Conservation (phyloP, 257 asterid genomes). For the Solanum virginianum region DNA sequence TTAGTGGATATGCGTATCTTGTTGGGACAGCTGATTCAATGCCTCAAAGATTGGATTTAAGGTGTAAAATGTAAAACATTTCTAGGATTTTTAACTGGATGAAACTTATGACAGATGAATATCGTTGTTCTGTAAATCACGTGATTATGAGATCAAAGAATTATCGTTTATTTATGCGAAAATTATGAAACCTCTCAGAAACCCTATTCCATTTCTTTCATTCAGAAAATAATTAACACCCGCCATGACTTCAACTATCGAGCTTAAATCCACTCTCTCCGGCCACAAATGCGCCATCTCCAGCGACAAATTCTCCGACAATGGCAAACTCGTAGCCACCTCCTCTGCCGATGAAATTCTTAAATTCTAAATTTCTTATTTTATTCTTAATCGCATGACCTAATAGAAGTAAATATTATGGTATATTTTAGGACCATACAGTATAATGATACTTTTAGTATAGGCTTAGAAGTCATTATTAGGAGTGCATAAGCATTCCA, state of each 20-base stretch:
- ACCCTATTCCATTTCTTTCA: conserved; percentile 7
- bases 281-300: conserved; percentile 74
- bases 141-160: background rate
- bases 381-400: no score
- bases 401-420: no score
- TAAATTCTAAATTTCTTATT: no score
- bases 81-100: background rate
- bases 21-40: background rate
- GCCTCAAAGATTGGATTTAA: background rate
- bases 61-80: background rate
- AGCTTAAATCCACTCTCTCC: conserved; percentile 51
- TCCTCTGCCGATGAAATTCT: conserved; percentile 72
- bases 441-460: no score
- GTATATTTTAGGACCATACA: no score
- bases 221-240: background rate
- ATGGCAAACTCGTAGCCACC: conserved; percentile 64
- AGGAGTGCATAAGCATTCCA: background rate
- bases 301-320: conserved; percentile 71
- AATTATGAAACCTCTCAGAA: conserved; percentile 3
- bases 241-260: conserved; percentile 33
- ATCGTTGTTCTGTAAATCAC: background rate
- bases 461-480: background rate
- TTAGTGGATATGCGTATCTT: background rate
- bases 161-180: background rate
- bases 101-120: background rate